Evolutionary conservation across 2,329 filamentous ascomycete genomes (phyloP).

Genomic region (Cladosporium phlei): DNA sequence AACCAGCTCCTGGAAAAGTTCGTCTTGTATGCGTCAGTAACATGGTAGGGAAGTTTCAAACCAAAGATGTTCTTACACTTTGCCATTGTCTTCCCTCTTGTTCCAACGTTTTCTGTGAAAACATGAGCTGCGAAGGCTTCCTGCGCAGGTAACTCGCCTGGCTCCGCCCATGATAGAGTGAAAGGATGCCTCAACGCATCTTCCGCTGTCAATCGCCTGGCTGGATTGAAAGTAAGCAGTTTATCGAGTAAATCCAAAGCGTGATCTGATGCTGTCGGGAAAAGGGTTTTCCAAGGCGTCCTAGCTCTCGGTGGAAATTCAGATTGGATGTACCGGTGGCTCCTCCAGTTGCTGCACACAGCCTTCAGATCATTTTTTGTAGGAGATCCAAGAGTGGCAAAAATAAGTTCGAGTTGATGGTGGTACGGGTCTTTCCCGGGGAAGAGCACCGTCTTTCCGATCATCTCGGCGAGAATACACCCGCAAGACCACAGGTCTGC

Average conservation of each 20-base stretch:
- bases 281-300: neutral
- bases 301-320: neutral
- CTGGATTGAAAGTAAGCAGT: neutral
- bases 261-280: neutral
- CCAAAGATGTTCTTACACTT: neutral
- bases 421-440: conserved; percentile 97
- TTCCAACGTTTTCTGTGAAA: neutral
- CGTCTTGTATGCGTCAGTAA: neutral
- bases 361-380: conserved; percentile 53
- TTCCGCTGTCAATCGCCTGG: neutral
- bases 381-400: conserved; percentile 90
- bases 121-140: neutral
- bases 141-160: neutral
- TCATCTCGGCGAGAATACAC: conserved; percentile 87
- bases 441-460: conserved; percentile 91
- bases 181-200: neutral
- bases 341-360: neutral
- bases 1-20: neutral
- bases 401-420: conserved; percentile 94
- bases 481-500: conserved; percentile 97
- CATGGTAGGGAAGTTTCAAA: neutral
- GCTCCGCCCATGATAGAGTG: neutral
- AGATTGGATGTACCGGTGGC: neutral
- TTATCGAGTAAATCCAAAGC: neutral
- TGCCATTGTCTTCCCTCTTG: neutral